phyloP scores from a whole-genome alignment of 164 flowering plant species.

The Annona squamosa region DNA sequence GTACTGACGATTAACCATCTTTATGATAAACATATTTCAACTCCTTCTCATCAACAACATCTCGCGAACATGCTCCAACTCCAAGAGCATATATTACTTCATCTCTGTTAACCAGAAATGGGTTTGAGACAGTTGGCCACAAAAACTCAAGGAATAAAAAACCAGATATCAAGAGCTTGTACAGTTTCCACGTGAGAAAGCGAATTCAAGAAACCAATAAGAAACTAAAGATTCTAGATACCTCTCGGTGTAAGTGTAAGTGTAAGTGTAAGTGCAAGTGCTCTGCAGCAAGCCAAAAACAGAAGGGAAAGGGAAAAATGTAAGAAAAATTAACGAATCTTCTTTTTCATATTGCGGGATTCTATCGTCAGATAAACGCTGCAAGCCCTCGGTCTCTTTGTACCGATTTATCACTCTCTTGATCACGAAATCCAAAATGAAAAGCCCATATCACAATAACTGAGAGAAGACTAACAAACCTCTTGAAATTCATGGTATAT shows the following conservation, averaged over 20 bases:
- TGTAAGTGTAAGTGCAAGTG: no score
- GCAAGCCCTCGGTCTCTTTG: no score
- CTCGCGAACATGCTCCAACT: conserved; percentile 70
- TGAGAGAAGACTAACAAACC: no score
- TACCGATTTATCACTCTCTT: no score
- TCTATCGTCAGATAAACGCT: no score
- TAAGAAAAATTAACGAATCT: no score
- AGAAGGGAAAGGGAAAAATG: no score
- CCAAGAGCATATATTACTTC: conserved; percentile 87
- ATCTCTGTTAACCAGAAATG: conserved; percentile 44
- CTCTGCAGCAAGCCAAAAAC: no score
- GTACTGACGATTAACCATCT: conserved; percentile 55
- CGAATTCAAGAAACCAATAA: neutral
- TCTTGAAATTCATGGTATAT: no score
- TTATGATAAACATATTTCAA: conserved; percentile 82
- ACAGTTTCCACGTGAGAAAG: neutral
- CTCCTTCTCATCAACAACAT: conserved; percentile 72
- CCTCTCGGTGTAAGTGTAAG: conserved; percentile 59
- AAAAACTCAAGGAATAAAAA: neutral
- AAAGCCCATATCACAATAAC: no score
- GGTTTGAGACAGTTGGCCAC: neutral
- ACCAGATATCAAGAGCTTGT: neutral
- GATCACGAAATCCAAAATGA: no score
- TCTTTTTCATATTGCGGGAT: no score
- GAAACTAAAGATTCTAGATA: conserved; percentile 13